Conservation (phyloP, 2,329 filamentous ascomycete species). For the Apiospora kogelbergensis region DNA sequence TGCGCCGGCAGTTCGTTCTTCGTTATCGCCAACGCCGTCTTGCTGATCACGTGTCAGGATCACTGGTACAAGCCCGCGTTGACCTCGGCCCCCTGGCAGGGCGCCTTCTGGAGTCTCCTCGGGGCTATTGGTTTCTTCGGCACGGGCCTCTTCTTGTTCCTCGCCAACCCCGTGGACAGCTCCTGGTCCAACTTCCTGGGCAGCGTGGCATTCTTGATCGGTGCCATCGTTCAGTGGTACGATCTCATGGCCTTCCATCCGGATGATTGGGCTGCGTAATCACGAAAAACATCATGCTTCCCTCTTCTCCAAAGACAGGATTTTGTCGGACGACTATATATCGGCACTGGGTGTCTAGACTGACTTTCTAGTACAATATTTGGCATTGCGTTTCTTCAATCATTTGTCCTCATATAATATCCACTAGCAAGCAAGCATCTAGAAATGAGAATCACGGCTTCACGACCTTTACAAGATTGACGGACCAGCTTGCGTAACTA, state of each 20-base stretch:
- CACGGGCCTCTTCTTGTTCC: slow-evolving; percentile 16
- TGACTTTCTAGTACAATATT: background rate
- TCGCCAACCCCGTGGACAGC: slow-evolving; percentile 3
- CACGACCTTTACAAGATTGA: background rate
- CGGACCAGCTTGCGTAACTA: background rate
- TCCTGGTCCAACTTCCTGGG: slow-evolving; percentile 15
- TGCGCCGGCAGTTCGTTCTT: slow-evolving; percentile 16
- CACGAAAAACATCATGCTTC: background rate
- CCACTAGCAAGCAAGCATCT: background rate
- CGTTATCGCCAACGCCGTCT: slow-evolving; percentile 15
- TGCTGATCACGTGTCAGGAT: slow-evolving; percentile 15
- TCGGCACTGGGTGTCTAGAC: background rate
- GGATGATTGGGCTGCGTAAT: background rate
- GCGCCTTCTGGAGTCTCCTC: slow-evolving; percentile 17
- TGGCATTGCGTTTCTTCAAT: background rate
- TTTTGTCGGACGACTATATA: background rate
- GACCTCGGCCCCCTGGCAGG: slow-evolving; percentile 16
- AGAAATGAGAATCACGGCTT: background rate
- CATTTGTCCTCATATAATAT: background rate
- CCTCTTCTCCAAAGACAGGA: background rate
- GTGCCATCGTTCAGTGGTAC: slow-evolving; percentile 20
- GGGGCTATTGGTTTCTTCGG: slow-evolving; percentile 16
- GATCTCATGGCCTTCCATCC: slow-evolving; percentile 23
- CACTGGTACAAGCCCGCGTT: slow-evolving; percentile 18
- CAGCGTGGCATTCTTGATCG: slow-evolving; percentile 15